These are phyloP conservation scores for Acanthamoeba sp. DNA, from an alignment of 208 protist genomes.

Conservation along the genomic window DNA sequence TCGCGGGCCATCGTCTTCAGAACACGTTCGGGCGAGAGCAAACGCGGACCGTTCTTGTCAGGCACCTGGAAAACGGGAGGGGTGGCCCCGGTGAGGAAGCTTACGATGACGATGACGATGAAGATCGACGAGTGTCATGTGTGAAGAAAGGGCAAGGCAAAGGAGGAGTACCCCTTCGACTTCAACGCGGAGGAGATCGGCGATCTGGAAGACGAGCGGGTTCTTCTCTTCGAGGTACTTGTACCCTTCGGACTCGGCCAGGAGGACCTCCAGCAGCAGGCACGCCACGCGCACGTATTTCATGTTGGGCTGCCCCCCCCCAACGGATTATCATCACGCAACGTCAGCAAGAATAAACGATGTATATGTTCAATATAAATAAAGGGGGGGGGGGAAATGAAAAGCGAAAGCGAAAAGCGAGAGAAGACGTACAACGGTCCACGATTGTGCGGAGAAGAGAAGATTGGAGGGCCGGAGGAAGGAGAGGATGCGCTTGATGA, in stretches of 20 bases:
- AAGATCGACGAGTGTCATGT: neutral
- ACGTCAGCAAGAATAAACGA: conserved; percentile 8
- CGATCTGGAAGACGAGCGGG: conserved; percentile 78
- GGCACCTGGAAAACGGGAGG: neutral
- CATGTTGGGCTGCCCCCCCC: conserved; percentile 79
- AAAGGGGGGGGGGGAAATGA: neutral
- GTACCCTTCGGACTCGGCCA: conserved; percentile 75
- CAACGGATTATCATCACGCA: conserved; percentile 57
- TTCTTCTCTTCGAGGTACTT: conserved; percentile 82
- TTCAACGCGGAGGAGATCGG: conserved; percentile 79
- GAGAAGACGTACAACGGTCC: conserved; percentile 15
- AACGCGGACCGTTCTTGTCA: conserved; percentile 27
- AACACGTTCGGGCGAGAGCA: conserved; percentile 78
- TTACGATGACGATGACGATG: neutral
- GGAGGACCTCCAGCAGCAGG: conserved; percentile 73
- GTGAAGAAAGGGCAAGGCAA: neutral
- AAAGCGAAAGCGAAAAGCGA: neutral
- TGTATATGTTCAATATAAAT: no score
- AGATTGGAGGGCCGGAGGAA: conserved; percentile 58
- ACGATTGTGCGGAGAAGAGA: conserved; percentile 44
- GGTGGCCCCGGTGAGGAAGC: neutral
- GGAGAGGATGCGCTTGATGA: conserved; percentile 77
- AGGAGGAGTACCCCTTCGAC: conserved; percentile 33
- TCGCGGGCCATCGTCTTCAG: conserved; percentile 82
- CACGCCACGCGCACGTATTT: conserved; percentile 82